Base-by-base conservation (phyloP, 1,139 yeast species). In the Blastobotrys capitulatus region DNA sequence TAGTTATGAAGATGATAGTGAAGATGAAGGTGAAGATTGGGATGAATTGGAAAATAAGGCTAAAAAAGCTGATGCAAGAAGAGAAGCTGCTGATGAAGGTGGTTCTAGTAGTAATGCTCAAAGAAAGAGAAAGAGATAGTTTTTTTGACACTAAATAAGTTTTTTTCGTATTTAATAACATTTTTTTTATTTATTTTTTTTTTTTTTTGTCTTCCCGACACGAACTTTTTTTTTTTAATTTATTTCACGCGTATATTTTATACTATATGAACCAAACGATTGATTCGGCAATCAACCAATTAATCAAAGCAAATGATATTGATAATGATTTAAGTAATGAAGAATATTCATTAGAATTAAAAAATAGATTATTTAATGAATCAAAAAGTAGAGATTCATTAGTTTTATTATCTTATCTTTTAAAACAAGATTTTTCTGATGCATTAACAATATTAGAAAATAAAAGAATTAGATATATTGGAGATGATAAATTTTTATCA, bases 11-110 rank as follows among this genome's bases (percentile, higher is more conserved):
- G 58, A 56, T 32, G 54, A 53, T n/a, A 63, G 57, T 22, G 67
- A 60, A 6, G 66, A 59, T 22, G 58, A 59, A 15, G 73, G 67
- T 27, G 71, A 66, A 32, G 73, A 67, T 47, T 65, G 69, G 69
- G 70, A 68, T 42, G 72, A 65, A 46, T 56, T 67, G 25, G 72
- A 68, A 44, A 68, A 58, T 32, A 61, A 66, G 50, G 71, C 70
- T n/a, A 60, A 55, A 47, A 52, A 57, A 18, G 64, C 61, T 32
- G 70, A 66, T 43, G 52, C 51, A 20, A 52, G 52, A 37, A 50
- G 47, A 18, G 52, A 52, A 36, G 55, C 54, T 29, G 60, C 34
- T 9, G 37, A 40, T 26, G 41, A 35, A 16, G 41, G 34, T 20
- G 44, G n/a, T 41, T 6, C 25, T 26, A 25, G 22, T 41, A 32